These are phyloP conservation scores for Pichia ethanolica DNA, from an alignment of 805 yeast species.

Conservation along the genomic window DNA sequence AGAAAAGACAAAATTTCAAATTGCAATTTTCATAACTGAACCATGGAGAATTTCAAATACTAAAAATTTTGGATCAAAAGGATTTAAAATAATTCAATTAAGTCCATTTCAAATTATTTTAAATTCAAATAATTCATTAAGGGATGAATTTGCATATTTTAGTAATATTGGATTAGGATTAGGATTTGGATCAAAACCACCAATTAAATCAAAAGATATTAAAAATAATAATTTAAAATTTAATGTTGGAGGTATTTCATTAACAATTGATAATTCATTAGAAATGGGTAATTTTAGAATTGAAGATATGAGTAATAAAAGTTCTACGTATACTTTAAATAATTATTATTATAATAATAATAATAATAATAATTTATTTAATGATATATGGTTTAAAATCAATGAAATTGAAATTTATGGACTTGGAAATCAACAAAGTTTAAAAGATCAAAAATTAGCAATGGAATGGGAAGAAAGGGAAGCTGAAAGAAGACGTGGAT, in stretches of 20 bases:
- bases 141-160: slow-evolving; percentile 47
- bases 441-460: slow-evolving; percentile 64
- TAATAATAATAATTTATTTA: slow-evolving; percentile 31
- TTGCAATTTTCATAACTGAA: slow-evolving; percentile 7
- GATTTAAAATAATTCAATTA: slow-evolving; percentile 55
- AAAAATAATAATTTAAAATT: slow-evolving; percentile 27
- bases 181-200: slow-evolving; percentile 72
- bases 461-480: slow-evolving; percentile 94
- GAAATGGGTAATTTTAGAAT: slow-evolving; percentile 80
- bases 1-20: slow-evolving; percentile 12
- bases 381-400: slow-evolving; percentile 64
- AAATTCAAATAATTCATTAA: slow-evolving; percentile 15
- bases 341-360: slow-evolving; percentile 4
- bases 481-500: slow-evolving; percentile 67
- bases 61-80: slow-evolving; percentile 58
- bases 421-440: slow-evolving; percentile 69
- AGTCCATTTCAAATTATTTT: slow-evolving; percentile 59
- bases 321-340: slow-evolving; percentile 28
- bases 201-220: slow-evolving; percentile 39
- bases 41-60: slow-evolving; percentile 80
- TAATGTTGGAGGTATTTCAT: slow-evolving; percentile 65
- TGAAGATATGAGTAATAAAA: slow-evolving; percentile 46
- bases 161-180: slow-evolving; percentile 71
- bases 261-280: slow-evolving; percentile 68
- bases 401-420: slow-evolving; percentile 90